A percentile compares a stretch with the other conserved stretches of the same genome.
These are phyloP conservation scores for Trichoderma reesei DNA, from an alignment of 495 filamentous ascomycete species.

Conservation along the genomic window DNA sequence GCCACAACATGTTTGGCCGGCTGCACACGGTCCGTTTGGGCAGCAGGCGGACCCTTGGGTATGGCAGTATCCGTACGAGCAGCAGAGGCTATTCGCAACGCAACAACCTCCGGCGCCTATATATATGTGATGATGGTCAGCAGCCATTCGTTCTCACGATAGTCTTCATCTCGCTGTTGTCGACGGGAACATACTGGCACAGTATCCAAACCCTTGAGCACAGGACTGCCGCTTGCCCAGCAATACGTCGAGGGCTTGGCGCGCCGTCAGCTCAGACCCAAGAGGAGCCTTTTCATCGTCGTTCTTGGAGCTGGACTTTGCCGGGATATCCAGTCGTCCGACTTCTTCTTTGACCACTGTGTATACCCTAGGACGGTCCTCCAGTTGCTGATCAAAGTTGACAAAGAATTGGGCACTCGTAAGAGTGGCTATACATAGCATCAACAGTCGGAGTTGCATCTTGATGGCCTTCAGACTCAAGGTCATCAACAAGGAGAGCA, in stretches of 20 bases:
- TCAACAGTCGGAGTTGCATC: background rate
- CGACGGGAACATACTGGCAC: constrained; percentile 15
- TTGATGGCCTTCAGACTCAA: background rate
- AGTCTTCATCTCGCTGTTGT: background rate
- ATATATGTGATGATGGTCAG: background rate
- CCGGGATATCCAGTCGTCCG: background rate
- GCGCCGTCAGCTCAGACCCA: background rate
- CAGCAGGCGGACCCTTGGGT: constrained; percentile 17
- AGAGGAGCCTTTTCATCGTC: background rate
- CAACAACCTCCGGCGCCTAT: constrained; percentile 21
- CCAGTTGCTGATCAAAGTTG: background rate
- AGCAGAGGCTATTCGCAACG: constrained; percentile 17
- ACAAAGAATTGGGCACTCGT: background rate
- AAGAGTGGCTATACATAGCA: background rate
- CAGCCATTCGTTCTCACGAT: background rate
- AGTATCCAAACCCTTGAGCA: constrained; percentile 20
- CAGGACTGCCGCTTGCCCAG: constrained; percentile 18
- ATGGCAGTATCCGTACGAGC: constrained; percentile 19
- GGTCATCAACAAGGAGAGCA: background rate
- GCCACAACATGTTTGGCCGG: constrained; percentile 20
- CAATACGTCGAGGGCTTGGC: background rate
- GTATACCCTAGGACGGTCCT: background rate
- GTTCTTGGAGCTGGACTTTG: background rate
- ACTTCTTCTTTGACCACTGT: background rate
- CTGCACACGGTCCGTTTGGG: constrained; percentile 17